phyloP scores from a whole-genome alignment of 176 grass and related monocot species.

The Pontederia crassipes region DNA sequence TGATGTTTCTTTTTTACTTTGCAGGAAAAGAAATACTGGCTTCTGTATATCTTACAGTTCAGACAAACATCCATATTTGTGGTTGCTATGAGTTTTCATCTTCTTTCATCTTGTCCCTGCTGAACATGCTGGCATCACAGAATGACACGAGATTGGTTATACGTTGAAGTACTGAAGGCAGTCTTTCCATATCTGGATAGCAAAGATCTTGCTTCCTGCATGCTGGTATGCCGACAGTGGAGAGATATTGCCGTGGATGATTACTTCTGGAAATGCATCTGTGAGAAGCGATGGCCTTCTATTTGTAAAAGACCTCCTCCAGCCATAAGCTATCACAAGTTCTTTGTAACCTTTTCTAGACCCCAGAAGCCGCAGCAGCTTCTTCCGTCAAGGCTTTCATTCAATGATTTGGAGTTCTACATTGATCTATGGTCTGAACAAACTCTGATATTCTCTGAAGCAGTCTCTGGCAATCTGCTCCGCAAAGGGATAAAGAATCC shows the following conservation, averaged over 20 bases:
- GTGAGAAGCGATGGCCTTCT: slow-evolving; percentile 9
- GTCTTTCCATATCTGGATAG: slow-evolving; percentile 1
- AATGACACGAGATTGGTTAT: slow-evolving; percentile 8
- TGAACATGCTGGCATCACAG: no score
- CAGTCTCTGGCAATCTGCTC: neutral
- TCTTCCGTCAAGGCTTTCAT: slow-evolving; percentile 6
- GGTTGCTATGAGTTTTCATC: no score
- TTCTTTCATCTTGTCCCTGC: no score
- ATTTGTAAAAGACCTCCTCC: slow-evolving; percentile 10
- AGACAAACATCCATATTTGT: no score
- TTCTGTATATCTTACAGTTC: no score
- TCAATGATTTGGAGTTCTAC: slow-evolving; percentile 6
- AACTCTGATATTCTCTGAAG: slow-evolving; percentile 11
- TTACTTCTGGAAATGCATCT: slow-evolving; percentile 2
- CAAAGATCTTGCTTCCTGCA: slow-evolving; percentile 8
- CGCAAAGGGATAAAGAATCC: slow-evolving; percentile 1
- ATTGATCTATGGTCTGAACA: slow-evolving; percentile 11
- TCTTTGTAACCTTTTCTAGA: slow-evolving; percentile 6
- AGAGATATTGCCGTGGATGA: slow-evolving; percentile 6
- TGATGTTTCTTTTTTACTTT: no score
- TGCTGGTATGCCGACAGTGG: slow-evolving; percentile 4
- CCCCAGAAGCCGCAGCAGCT: neutral
- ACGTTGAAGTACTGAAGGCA: neutral
- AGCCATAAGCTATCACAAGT: slow-evolving; percentile 2
- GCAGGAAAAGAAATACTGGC: no score